Evolutionary conservation across 768 basidiomycete genomes (phyloP).

Genomic region (Russula vinacea): DNA sequence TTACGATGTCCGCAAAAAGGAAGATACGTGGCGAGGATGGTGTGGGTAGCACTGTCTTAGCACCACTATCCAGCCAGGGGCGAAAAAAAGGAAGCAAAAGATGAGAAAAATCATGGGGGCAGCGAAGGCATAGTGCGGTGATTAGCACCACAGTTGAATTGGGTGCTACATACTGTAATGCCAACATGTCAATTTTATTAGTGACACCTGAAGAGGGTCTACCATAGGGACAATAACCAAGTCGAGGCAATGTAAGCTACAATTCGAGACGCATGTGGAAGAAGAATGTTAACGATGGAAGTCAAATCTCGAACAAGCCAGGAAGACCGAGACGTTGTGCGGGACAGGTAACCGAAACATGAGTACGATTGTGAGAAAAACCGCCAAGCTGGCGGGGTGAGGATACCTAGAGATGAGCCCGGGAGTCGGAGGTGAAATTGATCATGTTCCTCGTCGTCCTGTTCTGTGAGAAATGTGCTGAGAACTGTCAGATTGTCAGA

Average conservation of each 20-base stretch:
- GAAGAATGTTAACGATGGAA: conserved; percentile 29
- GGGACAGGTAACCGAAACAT: conserved; percentile 26
- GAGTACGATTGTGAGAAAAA: conserved; percentile 28
- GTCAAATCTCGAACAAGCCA: conserved; percentile 27
- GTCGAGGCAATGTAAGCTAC: conserved; percentile 28
- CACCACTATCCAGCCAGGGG: not conserved
- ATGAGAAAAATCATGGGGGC: not conserved
- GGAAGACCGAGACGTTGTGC: conserved; percentile 17
- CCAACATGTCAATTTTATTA: conserved; percentile 26
- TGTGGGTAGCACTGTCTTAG: not conserved
- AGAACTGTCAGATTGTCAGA: conserved; percentile 31
- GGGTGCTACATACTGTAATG: not conserved
- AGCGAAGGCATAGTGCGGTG: not conserved
- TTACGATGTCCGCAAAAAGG: conserved; percentile 13
- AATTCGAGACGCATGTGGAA: conserved; percentile 30
- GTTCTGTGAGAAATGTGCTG: conserved; percentile 31
- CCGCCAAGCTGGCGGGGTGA: conserved; percentile 26
- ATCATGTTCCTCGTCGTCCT: conserved; percentile 29
- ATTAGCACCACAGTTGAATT: not conserved
- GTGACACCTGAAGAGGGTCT: conserved; percentile 25
- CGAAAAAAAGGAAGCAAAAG: conserved; percentile 14
- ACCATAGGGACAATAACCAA: conserved; percentile 29
- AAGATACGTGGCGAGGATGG: not conserved
- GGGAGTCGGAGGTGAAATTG: conserved; percentile 28
- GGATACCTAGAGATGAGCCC: conserved; percentile 29